Evolutionary conservation across 148 eudicot genomes (phyloP), one percentile per base, ranked within the genome.

Genomic region (Camellia lanceoleosa): DNA sequence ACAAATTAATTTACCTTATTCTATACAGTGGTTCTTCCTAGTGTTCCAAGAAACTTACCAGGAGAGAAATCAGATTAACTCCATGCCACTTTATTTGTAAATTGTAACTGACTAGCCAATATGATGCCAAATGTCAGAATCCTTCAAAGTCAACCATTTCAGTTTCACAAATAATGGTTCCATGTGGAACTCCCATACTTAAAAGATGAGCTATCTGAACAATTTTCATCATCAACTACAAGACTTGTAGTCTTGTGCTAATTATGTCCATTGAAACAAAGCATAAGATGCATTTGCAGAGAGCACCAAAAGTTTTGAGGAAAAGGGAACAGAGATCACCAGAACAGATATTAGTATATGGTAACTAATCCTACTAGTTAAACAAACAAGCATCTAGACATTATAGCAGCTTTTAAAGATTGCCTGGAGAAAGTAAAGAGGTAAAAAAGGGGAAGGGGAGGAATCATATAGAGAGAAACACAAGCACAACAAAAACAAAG

Each of bases 81-180:
- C 7, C 15, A 52, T 20, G 58, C 70, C 70, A 76, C 56, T 64
- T 61, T 64, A 46, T 63, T 23, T 52, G 44, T 19, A 76, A 76
- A 47, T 23, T 52, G 44, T 19, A 64, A 76, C 20, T 62, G 38
- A 47, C 68, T 2, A 64, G 56, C 69, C 69, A 76, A 62, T 20
- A 46, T 20, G 12, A 64, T 44, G 43, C 56, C 69, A 76, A 61
- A 9, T 61, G 14, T 61, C 6, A 43, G 2, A 76, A 5, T 20
- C 11, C 56, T 12, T 64, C 13, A 7, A 13, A 44, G 15, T 43
- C 7, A 46, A 76, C 58, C 38, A 14, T 11, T 62, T 19, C 58
- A 43, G 51, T 43, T 62, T 62, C 16, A 11, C 41, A 42, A 47
- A 30, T 4, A 19, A 18, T 49, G 30, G 68, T 10, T 63, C 55